Evolutionary conservation across 1,139 yeast genomes (phyloP).

Genomic region (Pichia sp.): DNA sequence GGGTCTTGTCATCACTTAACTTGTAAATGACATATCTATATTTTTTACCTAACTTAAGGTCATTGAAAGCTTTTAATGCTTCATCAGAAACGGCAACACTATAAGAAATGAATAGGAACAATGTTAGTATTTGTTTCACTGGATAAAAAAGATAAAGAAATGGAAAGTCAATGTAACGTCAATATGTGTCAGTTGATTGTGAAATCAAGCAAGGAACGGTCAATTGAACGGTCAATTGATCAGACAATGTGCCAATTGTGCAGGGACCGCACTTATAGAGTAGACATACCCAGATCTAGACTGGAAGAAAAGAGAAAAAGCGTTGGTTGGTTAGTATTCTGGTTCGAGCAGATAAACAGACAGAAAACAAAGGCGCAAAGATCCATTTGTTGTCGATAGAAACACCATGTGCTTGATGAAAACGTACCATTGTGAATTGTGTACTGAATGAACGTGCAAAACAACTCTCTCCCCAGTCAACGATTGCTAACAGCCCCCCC

Average conservation of each 20-base stretch:
- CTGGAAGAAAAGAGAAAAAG: conserved; percentile 29
- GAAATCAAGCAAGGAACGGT: no score
- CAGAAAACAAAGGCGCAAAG: no score
- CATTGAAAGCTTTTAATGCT: conserved; percentile 88
- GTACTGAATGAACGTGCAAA: background rate
- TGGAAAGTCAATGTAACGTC: no score
- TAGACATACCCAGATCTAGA: conserved; percentile 63
- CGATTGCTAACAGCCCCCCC: no score
- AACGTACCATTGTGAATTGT: background rate
- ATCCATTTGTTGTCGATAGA: no score
- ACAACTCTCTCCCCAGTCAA: background rate
- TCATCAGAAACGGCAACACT: conserved; percentile 96
- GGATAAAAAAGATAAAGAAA: background rate
- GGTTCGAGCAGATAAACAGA: no score
- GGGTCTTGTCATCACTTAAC: conserved; percentile 78
- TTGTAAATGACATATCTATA: conserved; percentile 75
- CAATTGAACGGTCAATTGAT: background rate
- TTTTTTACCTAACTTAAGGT: conserved; percentile 90
- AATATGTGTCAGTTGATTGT: background rate
- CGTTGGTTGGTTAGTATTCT: background rate
- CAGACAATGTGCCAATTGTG: no score
- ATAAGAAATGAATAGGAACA: conserved; percentile 1
- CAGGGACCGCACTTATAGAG: no score
- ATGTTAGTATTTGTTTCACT: conserved; percentile 8
- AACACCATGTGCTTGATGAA: no score